Percentiles rank a stretch among this genome's conserved stretches.
Evolutionary conservation across 805 yeast species (phyloP).

Genomic region (Metahyphopichia silvanorum): DNA sequence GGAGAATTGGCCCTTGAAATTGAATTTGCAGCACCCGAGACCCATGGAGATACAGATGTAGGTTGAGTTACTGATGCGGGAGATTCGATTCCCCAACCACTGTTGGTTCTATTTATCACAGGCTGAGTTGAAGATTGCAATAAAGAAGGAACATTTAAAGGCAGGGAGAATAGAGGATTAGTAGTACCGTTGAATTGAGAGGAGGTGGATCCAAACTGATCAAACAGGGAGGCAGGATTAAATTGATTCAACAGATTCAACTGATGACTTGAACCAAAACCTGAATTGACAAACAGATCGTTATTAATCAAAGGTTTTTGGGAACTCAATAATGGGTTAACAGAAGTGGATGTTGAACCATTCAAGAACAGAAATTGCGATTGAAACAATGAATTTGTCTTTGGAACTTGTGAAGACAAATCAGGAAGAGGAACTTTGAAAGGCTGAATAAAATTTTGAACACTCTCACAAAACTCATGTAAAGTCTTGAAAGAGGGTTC

Average conservation of each 20-base stretch:
- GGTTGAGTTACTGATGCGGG: slow-evolving; percentile 30
- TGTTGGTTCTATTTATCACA: slow-evolving; percentile 27
- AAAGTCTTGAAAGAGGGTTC: slow-evolving; percentile 51
- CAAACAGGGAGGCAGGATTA: too few species aligned
- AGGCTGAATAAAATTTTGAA: slow-evolving; percentile 54
- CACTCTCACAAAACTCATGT: slow-evolving; percentile 46
- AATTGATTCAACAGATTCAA: too few species aligned
- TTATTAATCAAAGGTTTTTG: too few species aligned
- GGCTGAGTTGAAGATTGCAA: slow-evolving; percentile 32
- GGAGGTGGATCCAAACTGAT: too few species aligned
- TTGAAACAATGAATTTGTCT: too few species aligned
- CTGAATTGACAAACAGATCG: too few species aligned
- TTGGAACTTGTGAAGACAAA: slow-evolving; percentile 3
- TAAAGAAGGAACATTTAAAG: slow-evolving; percentile 29
- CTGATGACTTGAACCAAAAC: too few species aligned
- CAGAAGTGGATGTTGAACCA: too few species aligned
- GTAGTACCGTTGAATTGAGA: slow-evolving; percentile 4
- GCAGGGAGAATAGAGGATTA: slow-evolving; percentile 8
- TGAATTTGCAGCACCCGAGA: slow-evolving; percentile 24
- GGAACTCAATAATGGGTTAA: too few species aligned
- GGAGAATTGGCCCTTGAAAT: slow-evolving; percentile 40
- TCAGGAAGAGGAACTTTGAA: slow-evolving; percentile 57
- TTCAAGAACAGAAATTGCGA: slow-evolving; percentile 3
- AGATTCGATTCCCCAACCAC: slow-evolving; percentile 41
- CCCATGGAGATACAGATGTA: slow-evolving; percentile 43